Evolutionary conservation across 306 rosid species (phyloP).

Genomic region (Acacia acuminata): DNA sequence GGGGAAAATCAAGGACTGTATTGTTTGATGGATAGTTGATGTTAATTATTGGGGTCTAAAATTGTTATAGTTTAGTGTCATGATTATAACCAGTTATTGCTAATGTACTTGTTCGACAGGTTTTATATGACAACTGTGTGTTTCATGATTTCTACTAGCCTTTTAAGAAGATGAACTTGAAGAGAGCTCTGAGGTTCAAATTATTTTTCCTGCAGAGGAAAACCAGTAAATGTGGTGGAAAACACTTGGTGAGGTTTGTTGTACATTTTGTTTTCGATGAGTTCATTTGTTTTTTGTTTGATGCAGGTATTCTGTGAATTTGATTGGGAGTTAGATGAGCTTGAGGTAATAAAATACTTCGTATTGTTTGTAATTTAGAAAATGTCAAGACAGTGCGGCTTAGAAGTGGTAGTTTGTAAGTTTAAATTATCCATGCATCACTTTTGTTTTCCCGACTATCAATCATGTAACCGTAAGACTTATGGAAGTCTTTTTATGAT

Average conservation of each 20-base stretch:
- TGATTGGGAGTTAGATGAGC: conserved; percentile 83
- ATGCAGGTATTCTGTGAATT: conserved; percentile 69
- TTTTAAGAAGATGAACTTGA: conserved; percentile 74
- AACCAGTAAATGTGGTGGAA: conserved; percentile 51
- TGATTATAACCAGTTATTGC: not conserved
- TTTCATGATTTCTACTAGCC: conserved; percentile 67
- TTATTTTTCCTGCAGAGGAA: conserved; percentile 62
- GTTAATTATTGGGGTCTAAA: not conserved
- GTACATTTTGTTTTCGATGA: not conserved
- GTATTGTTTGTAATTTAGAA: conserved; percentile 13
- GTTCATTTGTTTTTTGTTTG: too few relatives aligned
- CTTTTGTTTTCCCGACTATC: not conserved
- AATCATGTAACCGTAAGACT: conserved; percentile 12
- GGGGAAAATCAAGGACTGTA: not conserved
- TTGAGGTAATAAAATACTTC: conserved; percentile 55
- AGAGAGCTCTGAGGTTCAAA: conserved; percentile 77
- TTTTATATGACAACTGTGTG: conserved; percentile 2
- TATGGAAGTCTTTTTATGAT: too few relatives aligned
- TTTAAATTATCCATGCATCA: not conserved
- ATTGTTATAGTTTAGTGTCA: not conserved
- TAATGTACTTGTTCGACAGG: not conserved
- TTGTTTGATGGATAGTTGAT: not conserved
- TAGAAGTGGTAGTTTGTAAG: conserved; percentile 6
- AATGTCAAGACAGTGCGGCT: not conserved
- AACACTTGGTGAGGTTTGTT: not conserved